Base-by-base conservation (phyloP, 805 yeast genomes). In the Wickerhamomyces rabaulensis region DNA sequence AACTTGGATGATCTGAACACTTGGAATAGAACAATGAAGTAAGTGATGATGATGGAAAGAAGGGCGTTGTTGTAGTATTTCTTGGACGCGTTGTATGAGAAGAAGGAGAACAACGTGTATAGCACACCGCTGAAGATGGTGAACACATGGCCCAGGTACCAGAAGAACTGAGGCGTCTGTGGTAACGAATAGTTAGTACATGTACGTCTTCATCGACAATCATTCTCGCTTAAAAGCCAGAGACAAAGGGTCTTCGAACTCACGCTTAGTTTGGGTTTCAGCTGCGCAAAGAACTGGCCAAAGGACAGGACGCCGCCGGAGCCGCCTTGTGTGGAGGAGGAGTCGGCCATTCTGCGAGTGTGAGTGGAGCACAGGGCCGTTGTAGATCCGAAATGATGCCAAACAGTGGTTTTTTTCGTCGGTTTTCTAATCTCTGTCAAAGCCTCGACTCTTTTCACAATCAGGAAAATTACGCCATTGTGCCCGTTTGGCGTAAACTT, bases 61-160 rank as follows among this genome's bases (percentile, higher is more conserved):
- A 83, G 66, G 1, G 80, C 62, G 47, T 62, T 64, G 37, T 67
- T 63, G 51, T 74, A 76, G 51, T 68, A 71, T 29, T 56, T 62
- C 26, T 58, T 49, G 10, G 73, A 66, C 2, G 58, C 44, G 1
- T 58, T 51, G 51, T 61, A 55, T 9, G 66, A 61, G 16, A 76
- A 69, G 45, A 78, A 68, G 8, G 82, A 71, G 31, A 58, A 67
- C 33, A 75, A 44, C 39, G 68, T 62, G 55, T 68, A 70, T 17
- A 64, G 52, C 3, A 64, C 47, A 56, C 75, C 74, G 61, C 66
- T 75, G 45, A 62, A 53, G 3, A 79, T 52, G 2, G 81, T 76
- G 27, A 71, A 58, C 13, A 76, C 69, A 62, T 84, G 87, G 16
- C 86, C 84, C 23, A 80, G 44, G 53, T 76, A 84, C 91, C 91